Percentiles rank a stretch among this genome's conserved stretches.
Evolutionary conservation across 2,329 filamentous ascomycete species (phyloP).

Genomic region (Penicillium sp.): DNA sequence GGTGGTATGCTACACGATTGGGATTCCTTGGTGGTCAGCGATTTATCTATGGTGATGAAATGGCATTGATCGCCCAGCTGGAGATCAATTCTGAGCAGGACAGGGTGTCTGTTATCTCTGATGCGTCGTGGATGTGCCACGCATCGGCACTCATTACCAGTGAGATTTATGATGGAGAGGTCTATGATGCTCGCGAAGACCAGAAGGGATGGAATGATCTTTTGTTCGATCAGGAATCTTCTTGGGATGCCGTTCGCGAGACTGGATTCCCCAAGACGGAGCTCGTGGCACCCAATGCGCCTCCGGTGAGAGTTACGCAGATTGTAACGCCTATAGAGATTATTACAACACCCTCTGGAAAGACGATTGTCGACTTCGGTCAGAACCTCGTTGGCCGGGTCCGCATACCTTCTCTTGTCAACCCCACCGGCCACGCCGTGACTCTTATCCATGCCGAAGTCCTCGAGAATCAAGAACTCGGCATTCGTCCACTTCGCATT

Average conservation of each 20-base stretch:
- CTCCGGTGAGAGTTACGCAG: slow-evolving; percentile 46
- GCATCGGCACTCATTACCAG: slow-evolving; percentile 23
- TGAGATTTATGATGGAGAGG: slow-evolving; percentile 57
- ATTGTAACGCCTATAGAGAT: slow-evolving; percentile 28
- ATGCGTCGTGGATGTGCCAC: slow-evolving; percentile 26
- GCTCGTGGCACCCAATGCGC: slow-evolving; percentile 44
- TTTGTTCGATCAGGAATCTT: neutral
- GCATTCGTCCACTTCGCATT: slow-evolving; percentile 44
- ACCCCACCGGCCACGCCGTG: slow-evolving; percentile 18
- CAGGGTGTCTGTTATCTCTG: slow-evolving; percentile 16
- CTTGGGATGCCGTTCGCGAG: slow-evolving; percentile 32
- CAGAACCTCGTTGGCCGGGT: slow-evolving; percentile 59
- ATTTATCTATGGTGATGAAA: slow-evolving; percentile 25
- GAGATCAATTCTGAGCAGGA: slow-evolving; percentile 22
- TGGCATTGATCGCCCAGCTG: slow-evolving; percentile 31
- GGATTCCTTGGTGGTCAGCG: slow-evolving; percentile 25
- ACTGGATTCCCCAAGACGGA: slow-evolving; percentile 31
- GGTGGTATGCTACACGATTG: slow-evolving; percentile 49
- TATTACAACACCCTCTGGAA: slow-evolving; percentile 42
- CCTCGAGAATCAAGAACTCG: slow-evolving; percentile 50
- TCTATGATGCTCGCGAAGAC: slow-evolving; percentile 47
- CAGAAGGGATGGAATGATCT: slow-evolving; percentile 25
- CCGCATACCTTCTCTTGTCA: slow-evolving; percentile 31
- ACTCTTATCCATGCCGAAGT: slow-evolving; percentile 56
- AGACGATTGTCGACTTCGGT: slow-evolving; percentile 57